Evolutionary conservation across 1,284 basidiomycete genomes (phyloP).

Genomic region (Apiotrichum sp.): DNA sequence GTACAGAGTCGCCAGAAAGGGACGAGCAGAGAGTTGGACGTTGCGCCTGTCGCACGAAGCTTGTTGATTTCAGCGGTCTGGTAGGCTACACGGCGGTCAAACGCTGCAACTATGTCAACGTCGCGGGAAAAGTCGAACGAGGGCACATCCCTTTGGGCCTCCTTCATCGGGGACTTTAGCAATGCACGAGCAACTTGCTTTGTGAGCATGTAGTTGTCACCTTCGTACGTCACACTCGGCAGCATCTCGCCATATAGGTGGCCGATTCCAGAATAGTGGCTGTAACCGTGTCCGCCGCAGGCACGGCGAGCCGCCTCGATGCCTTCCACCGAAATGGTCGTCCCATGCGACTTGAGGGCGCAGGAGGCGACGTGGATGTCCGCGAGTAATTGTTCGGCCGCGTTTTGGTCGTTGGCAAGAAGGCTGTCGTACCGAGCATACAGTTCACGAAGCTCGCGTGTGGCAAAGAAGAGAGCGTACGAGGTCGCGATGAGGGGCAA

Average conservation of each 20-base stretch:
- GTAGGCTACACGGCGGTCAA: slow-evolving; percentile 41
- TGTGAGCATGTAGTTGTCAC: slow-evolving; percentile 54
- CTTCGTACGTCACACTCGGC: slow-evolving; percentile 54
- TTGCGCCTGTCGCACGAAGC: slow-evolving; percentile 28
- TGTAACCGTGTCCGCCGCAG: slow-evolving; percentile 56
- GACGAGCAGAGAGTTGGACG: slow-evolving; percentile 29
- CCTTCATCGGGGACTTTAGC: slow-evolving; percentile 51
- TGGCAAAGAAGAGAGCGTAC: slow-evolving; percentile 54
- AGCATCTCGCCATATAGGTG: slow-evolving; percentile 53
- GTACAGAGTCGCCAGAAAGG: slow-evolving; percentile 15
- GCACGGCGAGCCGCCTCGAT: slow-evolving; percentile 52
- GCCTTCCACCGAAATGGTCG: slow-evolving; percentile 50
- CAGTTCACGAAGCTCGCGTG: slow-evolving; percentile 46
- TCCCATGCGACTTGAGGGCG: slow-evolving; percentile 27
- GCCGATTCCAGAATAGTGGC: slow-evolving; percentile 53
- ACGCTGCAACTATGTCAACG: slow-evolving; percentile 53
- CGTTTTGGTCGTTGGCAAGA: slow-evolving; percentile 2
- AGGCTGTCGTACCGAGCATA: slow-evolving; percentile 28
- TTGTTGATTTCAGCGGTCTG: slow-evolving; percentile 41
- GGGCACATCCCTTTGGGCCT: slow-evolving; percentile 49
- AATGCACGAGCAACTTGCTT: slow-evolving; percentile 52
- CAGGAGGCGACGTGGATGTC: slow-evolving; percentile 12
- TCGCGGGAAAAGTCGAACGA: slow-evolving; percentile 52
- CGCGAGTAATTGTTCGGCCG: slow-evolving; percentile 10
- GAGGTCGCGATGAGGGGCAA: slow-evolving; percentile 55